Base-by-base conservation (phyloP, 2,329 filamentous ascomycete species). In the Sclerotinia trifoliorum region DNA sequence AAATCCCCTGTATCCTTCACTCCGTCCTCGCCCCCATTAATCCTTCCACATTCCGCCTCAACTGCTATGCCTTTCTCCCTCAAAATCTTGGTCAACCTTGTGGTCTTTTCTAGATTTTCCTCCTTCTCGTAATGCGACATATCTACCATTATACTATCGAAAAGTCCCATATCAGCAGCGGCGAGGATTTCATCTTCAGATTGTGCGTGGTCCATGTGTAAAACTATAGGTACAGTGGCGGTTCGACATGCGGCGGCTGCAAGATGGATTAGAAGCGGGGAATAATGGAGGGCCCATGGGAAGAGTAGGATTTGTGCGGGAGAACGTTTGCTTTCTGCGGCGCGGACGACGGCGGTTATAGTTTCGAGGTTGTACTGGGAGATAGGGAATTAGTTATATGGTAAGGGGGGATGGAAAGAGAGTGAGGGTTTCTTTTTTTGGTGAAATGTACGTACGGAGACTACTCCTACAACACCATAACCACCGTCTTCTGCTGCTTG, bases 111-210 rank as follows among this genome's bases (percentile, higher is more conserved):
- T 54, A 93, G 80, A 75, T 92, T 92, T 79, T 91, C 88, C 62
- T 84, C 88, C 73, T 87, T 88, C 71, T 90, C 88, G 74, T 90
- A 87, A 76, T 92, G 89, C 67, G 83, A 87, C 89, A 92, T 92
- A 78, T 92, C 90, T 0, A 92, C 86, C 89, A 92, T 92, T 76
- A 92, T 91, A 61, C 82, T 85, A 76, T 92, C 90, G 71, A 92
- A 91, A 0, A 83, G 83, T 29, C 86, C 78, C 2, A 84, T 81
- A 0, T 86, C 86, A 0, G 87, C 87, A 0, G 79, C 80, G 19
- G 82, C 82, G 69, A 90, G 86, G 42, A 86, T 82, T 66, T 83
- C 83, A 17, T 84, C 83, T 11, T 83, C 83, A 5, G 65, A 66
- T 73, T 89, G 88, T 6, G 86, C 86, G 76, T 90, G 88, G 79